A percentile compares a stretch with the other conserved stretches of the same genome.
Evolutionary conservation across 768 basidiomycete genomes (phyloP).

Genomic region (Grammothele lineata): DNA sequence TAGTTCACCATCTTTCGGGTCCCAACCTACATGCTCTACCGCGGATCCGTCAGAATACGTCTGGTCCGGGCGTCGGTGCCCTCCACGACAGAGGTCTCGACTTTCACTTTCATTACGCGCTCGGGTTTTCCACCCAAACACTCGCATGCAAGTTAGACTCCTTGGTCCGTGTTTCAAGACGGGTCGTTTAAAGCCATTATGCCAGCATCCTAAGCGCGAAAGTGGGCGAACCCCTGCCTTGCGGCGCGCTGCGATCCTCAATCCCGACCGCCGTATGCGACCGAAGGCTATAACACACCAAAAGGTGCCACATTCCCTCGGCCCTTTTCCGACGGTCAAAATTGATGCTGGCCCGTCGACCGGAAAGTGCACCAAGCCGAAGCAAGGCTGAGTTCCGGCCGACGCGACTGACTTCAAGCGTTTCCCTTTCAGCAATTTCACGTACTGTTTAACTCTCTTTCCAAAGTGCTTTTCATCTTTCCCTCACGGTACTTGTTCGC

Average conservation of each 20-base stretch:
- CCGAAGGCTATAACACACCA: conserved; percentile 73
- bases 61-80: conserved; percentile 73
- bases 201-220: too few relatives aligned
- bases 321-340: conserved; percentile 56
- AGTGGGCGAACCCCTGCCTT: too few relatives aligned
- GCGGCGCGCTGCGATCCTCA: too few relatives aligned
- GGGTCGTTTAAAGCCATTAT: too few relatives aligned
- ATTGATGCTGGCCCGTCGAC: conserved; percentile 65
- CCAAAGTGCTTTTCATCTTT: conserved; percentile 81
- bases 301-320: conserved; percentile 58
- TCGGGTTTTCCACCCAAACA: too few relatives aligned
- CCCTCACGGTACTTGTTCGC: conserved; percentile 81
- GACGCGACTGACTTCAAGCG: conserved; percentile 68
- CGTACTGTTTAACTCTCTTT: conserved; percentile 79
- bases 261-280: too few relatives aligned
- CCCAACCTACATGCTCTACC: conserved; percentile 83
- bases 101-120: too few relatives aligned
- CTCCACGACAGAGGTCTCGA: conserved; percentile 58
- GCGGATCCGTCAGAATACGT: conserved; percentile 70
- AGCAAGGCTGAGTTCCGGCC: conserved; percentile 28
- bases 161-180: too few relatives aligned
- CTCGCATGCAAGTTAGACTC: too few relatives aligned
- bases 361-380: conserved; percentile 24
- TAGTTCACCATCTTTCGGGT: conserved; percentile 91
- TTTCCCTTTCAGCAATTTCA: conserved; percentile 75